Evolutionary conservation across 805 yeast species (phyloP).

Genomic region (Lachancea fermentati): DNA sequence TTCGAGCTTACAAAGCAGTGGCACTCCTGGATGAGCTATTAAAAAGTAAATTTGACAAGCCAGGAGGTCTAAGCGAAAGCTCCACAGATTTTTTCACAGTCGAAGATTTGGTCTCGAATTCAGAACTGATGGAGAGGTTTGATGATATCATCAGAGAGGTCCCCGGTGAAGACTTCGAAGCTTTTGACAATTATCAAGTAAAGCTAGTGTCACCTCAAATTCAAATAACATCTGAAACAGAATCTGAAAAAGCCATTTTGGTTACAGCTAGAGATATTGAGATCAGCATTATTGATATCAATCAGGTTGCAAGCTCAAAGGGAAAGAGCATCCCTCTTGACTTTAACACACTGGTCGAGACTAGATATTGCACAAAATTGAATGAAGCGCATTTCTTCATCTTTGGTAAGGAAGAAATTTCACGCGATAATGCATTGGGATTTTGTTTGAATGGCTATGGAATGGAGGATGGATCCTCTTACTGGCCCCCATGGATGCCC

Average conservation of each 20-base stretch:
- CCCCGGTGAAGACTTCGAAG: conserved; percentile 35
- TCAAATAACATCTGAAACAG: conserved; percentile 45
- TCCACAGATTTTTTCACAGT: conserved; percentile 8
- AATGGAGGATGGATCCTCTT: conserved; percentile 19
- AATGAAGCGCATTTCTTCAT: conserved; percentile 53
- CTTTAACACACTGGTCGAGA: conserved; percentile 41
- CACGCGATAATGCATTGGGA: conserved; percentile 30
- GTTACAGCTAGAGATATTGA: conserved; percentile 56
- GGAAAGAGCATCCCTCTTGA: conserved; percentile 27
- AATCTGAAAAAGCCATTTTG: conserved; percentile 43
- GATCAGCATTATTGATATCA: conserved; percentile 43
- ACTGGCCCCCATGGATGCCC: conserved; percentile 69
- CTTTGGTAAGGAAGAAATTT: conserved; percentile 37
- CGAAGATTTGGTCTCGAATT: conserved; percentile 21
- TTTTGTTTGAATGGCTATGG: conserved; percentile 29
- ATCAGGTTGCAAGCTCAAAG: conserved; percentile 32
- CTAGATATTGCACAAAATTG: conserved; percentile 50
- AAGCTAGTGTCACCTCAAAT: conserved; percentile 58
- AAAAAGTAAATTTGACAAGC: conserved; percentile 18
- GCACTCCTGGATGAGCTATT: conserved; percentile 41
- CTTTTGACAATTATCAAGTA: conserved; percentile 46
- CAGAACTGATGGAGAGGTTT: conserved; percentile 38
- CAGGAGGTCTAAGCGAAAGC: conserved; percentile 3
- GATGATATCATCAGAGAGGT: conserved; percentile 43
- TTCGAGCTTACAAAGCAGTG: conserved; percentile 45